Evolutionary conservation across 352 stramenopile species (phyloP).

Genomic region (Stramenopiles sp.): DNA sequence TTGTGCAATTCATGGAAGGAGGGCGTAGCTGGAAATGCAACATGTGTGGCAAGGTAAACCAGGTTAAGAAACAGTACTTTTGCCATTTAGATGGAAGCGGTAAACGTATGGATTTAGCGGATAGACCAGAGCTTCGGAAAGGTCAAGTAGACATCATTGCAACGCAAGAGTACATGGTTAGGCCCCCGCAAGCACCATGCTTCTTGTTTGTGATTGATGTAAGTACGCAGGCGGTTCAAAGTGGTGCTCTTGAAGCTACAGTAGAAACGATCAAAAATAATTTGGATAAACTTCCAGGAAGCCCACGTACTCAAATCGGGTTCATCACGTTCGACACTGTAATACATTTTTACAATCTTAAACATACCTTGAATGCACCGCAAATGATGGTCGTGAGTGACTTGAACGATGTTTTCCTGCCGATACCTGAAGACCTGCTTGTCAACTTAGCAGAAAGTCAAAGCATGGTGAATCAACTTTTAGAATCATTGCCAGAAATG

Average conservation of each 20-base stretch:
- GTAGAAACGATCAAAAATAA: conserved; percentile 40
- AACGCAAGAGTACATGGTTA: conserved; percentile 61
- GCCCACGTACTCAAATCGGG: conserved; percentile 42
- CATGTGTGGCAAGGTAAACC: conserved; percentile 62
- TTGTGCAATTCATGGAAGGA: conserved; percentile 59
- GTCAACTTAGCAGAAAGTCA: conserved; percentile 87
- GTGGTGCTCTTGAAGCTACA: conserved; percentile 41
- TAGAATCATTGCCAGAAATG: conserved; percentile 75
- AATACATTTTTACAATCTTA: conserved; percentile 69
- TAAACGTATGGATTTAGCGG: conserved; percentile 67
- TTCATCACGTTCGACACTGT: conserved; percentile 64
- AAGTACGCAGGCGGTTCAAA: conserved; percentile 37
- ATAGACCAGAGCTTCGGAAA: conserved; percentile 56
- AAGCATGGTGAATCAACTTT: conserved; percentile 73
- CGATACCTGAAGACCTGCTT: conserved; percentile 71
- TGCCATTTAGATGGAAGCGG: conserved; percentile 85
- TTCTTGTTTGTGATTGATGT: conserved; percentile 71
- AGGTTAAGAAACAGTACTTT: conserved; percentile 80
- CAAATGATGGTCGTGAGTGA: conserved; percentile 62
- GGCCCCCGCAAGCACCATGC: conserved; percentile 44
- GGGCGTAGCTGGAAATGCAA: conserved; percentile 63
- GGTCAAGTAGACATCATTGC: conserved; percentile 56
- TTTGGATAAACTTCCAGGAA: conserved; percentile 46
- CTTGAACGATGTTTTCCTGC: conserved; percentile 63
- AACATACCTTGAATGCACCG: conserved; percentile 33